Evolutionary conservation across 306 rosid genomes (phyloP).

Genomic region (Trifolium dubium): DNA sequence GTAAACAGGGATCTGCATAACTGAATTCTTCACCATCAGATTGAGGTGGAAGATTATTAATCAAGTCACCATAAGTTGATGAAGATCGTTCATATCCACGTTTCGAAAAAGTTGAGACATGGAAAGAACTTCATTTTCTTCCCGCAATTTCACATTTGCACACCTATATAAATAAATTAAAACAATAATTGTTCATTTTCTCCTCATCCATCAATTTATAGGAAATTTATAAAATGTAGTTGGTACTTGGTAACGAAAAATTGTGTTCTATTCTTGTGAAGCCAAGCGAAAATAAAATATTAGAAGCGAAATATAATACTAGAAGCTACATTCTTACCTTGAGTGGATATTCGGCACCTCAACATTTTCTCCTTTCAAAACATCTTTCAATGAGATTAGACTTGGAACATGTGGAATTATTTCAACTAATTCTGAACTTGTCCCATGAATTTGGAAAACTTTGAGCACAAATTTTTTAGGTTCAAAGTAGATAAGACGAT

Average conservation of each 20-base stretch:
- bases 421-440: not conserved
- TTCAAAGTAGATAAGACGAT: not conserved
- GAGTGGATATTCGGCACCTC: not conserved
- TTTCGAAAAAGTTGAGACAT: not conserved
- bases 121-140: not conserved
- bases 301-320: not conserved
- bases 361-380: constrained; percentile 5
- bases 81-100: not conserved
- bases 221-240: not conserved
- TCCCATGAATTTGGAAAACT: not conserved
- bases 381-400: constrained; percentile 7
- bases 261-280: no score
- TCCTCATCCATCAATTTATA: not conserved
- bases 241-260: no score
- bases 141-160: not conserved
- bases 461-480: not conserved
- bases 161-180: not conserved
- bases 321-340: not conserved
- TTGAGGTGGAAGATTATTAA: not conserved
- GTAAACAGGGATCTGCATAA: not conserved
- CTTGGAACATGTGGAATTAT: not conserved
- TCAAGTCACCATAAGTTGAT: not conserved
- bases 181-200: not conserved
- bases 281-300: not conserved
- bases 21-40: not conserved